A percentile compares a stretch with the other conserved stretches of the same genome.
phyloP scores from a whole-genome alignment of 2,329 filamentous ascomycete species.

The Dactylellina sp. region DNA sequence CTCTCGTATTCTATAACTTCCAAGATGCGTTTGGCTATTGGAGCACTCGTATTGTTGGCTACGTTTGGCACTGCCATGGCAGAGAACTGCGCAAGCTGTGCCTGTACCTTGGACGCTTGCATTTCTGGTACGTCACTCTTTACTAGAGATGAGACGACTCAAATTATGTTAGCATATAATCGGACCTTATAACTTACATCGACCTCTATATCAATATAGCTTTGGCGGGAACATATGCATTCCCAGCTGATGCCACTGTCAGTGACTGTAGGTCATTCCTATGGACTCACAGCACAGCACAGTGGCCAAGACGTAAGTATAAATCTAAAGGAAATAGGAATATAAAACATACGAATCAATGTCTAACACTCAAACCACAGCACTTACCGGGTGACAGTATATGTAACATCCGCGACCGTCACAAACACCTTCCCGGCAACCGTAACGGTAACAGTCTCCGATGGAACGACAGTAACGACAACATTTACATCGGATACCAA shows the following conservation, averaged over 20 bases:
- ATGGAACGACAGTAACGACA: background rate
- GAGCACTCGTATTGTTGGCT: slow-evolving; percentile 22
- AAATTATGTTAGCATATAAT: too few relatives aligned
- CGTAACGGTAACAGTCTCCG: slow-evolving; percentile 4
- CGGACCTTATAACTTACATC: background rate
- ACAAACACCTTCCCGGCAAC: slow-evolving; percentile 17
- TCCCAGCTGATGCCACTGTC: background rate
- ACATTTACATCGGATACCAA: slow-evolving; percentile 11
- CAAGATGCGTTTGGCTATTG: slow-evolving; percentile 28
- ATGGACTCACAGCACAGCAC: slow-evolving; percentile 35
- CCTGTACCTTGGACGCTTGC: slow-evolving; percentile 27
- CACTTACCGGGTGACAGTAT: slow-evolving; percentile 5
- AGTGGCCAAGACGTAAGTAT: slow-evolving; percentile 16
- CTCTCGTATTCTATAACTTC: too few relatives aligned
- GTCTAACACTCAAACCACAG: too few relatives aligned
- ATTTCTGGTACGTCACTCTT: slow-evolving; percentile 21
- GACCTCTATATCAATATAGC: slow-evolving; percentile 1
- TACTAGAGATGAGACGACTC: too few relatives aligned
- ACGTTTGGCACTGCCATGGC: background rate
- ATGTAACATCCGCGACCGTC: slow-evolving; percentile 1
- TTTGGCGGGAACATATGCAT: slow-evolving; percentile 6
- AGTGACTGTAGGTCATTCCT: slow-evolving; percentile 30
- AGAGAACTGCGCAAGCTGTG: slow-evolving; percentile 12
- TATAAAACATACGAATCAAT: too few relatives aligned
- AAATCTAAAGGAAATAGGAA: too few relatives aligned